These are phyloP conservation scores for Pythium brassicae DNA, from an alignment of 352 stramenopile species.

Conservation along the genomic window DNA sequence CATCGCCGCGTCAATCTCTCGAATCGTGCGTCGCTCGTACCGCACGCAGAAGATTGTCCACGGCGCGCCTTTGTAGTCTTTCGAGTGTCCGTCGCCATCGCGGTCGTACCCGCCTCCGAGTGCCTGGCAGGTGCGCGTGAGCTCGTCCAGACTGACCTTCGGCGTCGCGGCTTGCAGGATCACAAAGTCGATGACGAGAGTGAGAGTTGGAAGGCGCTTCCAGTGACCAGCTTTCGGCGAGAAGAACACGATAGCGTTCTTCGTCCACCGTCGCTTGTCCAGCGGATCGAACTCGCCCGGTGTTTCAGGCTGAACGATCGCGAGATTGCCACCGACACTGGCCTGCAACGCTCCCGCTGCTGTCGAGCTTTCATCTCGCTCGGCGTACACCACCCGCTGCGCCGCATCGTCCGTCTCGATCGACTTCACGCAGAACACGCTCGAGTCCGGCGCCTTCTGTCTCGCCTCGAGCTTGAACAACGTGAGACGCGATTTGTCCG, in stretches of 20 bases:
- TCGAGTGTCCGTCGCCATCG: conserved; percentile 41
- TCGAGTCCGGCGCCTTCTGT: conserved; percentile 2
- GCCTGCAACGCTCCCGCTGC: too few relatives aligned
- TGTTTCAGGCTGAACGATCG: conserved; percentile 32
- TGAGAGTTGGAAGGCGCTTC: conserved; percentile 22
- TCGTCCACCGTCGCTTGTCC: conserved; percentile 23
- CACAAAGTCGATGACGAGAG: conserved; percentile 28
- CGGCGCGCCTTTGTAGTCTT: conserved; percentile 33
- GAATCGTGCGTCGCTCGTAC: conserved; percentile 22
- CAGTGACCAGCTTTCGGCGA: conserved; percentile 17
- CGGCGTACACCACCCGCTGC: conserved; percentile 27
- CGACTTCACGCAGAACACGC: conserved; percentile 31
- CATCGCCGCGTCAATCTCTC: conserved; percentile 19
- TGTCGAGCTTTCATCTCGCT: conserved; percentile 13
- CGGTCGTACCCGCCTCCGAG: conserved; percentile 26
- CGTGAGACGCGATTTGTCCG: conserved; percentile 10
- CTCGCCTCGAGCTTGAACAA: conserved; percentile 8
- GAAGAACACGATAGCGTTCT: conserved; percentile 20
- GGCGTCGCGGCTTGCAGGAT: conserved; percentile 23
- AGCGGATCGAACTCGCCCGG: conserved; percentile 23
- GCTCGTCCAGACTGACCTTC: conserved; percentile 25
- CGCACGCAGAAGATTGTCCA: conserved; percentile 44
- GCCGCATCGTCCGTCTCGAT: conserved; percentile 26
- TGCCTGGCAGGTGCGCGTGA: conserved; percentile 20
- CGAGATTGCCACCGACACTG: too few relatives aligned